Evolutionary conservation across 768 basidiomycete species (phyloP).

Genomic region (Kwoniella newhampshirensis): DNA sequence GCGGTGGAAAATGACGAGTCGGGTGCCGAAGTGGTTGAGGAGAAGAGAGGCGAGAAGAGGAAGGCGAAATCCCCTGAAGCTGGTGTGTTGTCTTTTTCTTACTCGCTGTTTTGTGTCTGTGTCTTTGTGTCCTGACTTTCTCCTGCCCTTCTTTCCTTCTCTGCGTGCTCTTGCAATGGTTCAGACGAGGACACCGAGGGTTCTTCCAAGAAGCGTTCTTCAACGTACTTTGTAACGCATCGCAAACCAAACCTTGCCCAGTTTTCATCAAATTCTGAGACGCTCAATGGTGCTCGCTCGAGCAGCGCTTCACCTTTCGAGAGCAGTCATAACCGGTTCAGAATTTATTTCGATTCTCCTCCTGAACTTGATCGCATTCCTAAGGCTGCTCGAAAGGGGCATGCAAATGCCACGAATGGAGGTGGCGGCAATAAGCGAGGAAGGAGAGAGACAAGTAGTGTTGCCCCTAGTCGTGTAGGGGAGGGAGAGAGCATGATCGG

Average conservation of each 20-base stretch:
- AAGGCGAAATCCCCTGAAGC: slow-evolving; percentile 52
- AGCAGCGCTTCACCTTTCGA: slow-evolving; percentile 21
- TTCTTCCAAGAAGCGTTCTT: slow-evolving; percentile 40
- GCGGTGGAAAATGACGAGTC: not conserved
- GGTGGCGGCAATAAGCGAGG: slow-evolving; percentile 30
- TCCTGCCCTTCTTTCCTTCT: too few species aligned
- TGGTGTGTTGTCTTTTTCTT: slow-evolving; percentile 36
- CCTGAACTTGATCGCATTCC: slow-evolving; percentile 48
- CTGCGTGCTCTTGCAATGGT: not conserved
- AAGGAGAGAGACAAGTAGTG: slow-evolving; percentile 40
- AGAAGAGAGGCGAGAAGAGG: slow-evolving; percentile 48
- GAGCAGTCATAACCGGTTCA: slow-evolving; percentile 53
- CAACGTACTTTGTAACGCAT: slow-evolving; percentile 38
- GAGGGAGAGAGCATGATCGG: slow-evolving; percentile 3
- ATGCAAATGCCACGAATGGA: too few species aligned
- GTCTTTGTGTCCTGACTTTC: not conserved
- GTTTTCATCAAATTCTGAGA: not conserved
- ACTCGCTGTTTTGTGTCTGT: not conserved
- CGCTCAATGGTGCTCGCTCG: too few species aligned
- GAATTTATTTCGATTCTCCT: slow-evolving; percentile 57
- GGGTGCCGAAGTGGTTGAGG: slow-evolving; percentile 25
- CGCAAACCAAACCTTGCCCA: slow-evolving; percentile 37
- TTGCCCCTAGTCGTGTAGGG: slow-evolving; percentile 27
- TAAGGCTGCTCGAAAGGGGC: slow-evolving; percentile 24
- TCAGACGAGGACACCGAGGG: slow-evolving; percentile 31